Base-by-base conservation (phyloP, 208 protist species). In the Crithidia bombi region DNA sequence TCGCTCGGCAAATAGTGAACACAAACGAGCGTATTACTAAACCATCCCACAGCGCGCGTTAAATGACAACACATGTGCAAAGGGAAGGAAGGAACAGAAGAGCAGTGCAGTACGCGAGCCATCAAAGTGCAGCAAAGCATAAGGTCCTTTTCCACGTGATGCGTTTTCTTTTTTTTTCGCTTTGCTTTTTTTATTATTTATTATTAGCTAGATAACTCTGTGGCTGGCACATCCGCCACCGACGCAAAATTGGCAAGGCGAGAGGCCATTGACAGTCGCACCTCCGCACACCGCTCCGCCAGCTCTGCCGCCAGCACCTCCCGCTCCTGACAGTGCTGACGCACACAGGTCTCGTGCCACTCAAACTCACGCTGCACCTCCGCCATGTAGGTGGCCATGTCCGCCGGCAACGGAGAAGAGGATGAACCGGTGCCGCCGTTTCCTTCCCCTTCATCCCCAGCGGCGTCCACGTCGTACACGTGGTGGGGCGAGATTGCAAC, bases 261-360 rank as follows among this genome's bases (percentile, higher is more conserved):
- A 10, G 77, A 77, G 10, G 77, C 65, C 65, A 82, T 68, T 6
- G 71, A 77, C n/a, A 73, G 54, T 9, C 61, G 69, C 63, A 84
- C 58, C 73, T 81, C 67, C 9, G 61, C 54, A 33, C 79, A 73
- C 5, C 73, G 65, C 44, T 75, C 69, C 50, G 51, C 50, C 32
- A 81, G 62, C 66, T 85, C 79, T 26, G 65, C 65, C 11, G 75
- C 67, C 0, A 81, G 32, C n/a, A 54, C 35, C 30, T 76, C 71
- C n/a, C 79, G 67, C 66, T 85, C 79, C 30, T 49, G 23, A 44
- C 63, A 77, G 50, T 81, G 70, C 15, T 73, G 73, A 38, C 38
- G 54, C 35, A 77, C 74, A 15, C 64, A 62, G 43, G 49, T 55
- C 44, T 79, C 70, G 41, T 83, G 78, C 56, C 49, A 70, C 33